A percentile compares a stretch with the other conserved stretches of the same genome.
Conservation (phyloP, 2,329 filamentous ascomycete species). For the Fusarium sp. region DNA sequence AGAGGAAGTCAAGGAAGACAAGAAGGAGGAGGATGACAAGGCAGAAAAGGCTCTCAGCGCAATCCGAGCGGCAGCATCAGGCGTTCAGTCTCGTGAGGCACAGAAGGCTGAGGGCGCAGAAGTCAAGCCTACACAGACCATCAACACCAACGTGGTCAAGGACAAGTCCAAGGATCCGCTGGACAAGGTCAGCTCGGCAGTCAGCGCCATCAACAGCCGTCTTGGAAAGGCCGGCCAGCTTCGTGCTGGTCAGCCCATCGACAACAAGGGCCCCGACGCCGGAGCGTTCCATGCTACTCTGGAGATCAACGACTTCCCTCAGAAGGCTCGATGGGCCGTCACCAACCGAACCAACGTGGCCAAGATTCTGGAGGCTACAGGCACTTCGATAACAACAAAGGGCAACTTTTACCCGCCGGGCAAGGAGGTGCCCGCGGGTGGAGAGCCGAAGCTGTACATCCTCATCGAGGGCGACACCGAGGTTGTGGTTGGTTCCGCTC, state of each 20-base stretch:
- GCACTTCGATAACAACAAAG: conserved; percentile 96
- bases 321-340: conserved; percentile 98
- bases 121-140: conserved; percentile 52
- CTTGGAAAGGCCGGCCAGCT: conserved; percentile 89
- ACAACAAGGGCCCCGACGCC: conserved; percentile 97
- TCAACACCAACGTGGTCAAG: conserved; percentile 63
- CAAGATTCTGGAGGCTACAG: conserved; percentile 94
- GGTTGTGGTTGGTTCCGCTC: conserved; percentile 85
- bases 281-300: conserved; percentile 96
- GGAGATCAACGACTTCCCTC: conserved; percentile 99
- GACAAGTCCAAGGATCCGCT: conserved; percentile 72
- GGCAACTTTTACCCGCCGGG: conserved; percentile 86
- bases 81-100: conserved; percentile 61
- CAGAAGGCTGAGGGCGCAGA: conserved; percentile 54
- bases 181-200: conserved; percentile 88
- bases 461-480: conserved; percentile 98
- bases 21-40: conserved; percentile 74
- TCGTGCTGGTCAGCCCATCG: conserved; percentile 90
- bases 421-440: conserved; percentile 77
- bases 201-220: conserved; percentile 88
- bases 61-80: conserved; percentile 68
- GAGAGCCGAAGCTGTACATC: conserved; percentile 95
- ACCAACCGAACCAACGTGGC: conserved; percentile 98
- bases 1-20: conserved; percentile 83
- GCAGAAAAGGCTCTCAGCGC: conserved; percentile 71